A percentile compares a stretch with the other conserved stretches of the same genome.
Conservation (phyloP, 148 eudicot species). For the Vaccinium myrtillus region DNA sequence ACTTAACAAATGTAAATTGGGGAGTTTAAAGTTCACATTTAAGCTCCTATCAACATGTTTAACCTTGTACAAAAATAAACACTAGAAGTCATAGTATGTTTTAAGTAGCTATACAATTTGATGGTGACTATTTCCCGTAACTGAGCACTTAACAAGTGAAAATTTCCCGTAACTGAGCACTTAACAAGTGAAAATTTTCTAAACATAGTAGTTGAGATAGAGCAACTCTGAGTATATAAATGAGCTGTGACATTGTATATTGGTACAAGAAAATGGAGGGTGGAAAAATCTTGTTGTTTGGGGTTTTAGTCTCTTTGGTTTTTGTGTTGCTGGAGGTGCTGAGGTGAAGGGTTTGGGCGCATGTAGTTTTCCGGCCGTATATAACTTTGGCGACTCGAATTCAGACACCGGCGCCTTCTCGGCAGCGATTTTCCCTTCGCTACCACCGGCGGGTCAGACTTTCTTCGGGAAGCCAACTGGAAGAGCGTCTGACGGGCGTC, state of each 20-base stretch:
- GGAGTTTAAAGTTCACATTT: too few species aligned
- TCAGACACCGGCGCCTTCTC: conserved; percentile 5
- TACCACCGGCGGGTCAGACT: not conserved
- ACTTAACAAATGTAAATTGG: too few species aligned
- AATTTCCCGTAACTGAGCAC: too few species aligned
- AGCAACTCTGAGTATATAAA: not conserved
- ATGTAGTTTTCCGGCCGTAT: not conserved
- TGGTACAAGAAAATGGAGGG: not conserved
- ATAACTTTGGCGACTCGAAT: conserved; percentile 17
- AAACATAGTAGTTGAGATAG: not conserved
- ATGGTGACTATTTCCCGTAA: too few species aligned
- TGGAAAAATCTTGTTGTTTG: not conserved
- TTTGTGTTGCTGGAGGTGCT: not conserved
- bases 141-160: too few species aligned
- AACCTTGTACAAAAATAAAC: too few species aligned
- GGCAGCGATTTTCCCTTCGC: not conserved
- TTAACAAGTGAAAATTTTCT: not conserved
- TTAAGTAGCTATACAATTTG: too few species aligned
- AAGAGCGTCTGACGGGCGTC: not conserved
- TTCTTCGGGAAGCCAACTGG: not conserved
- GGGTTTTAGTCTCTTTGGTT: not conserved
- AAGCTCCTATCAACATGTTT: too few species aligned
- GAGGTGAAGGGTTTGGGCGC: not conserved
- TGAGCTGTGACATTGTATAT: not conserved
- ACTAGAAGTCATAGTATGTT: too few species aligned